These are phyloP conservation scores for Ophiostoma ulmi DNA, from an alignment of 2,329 filamentous ascomycete species.

Conservation along the genomic window DNA sequence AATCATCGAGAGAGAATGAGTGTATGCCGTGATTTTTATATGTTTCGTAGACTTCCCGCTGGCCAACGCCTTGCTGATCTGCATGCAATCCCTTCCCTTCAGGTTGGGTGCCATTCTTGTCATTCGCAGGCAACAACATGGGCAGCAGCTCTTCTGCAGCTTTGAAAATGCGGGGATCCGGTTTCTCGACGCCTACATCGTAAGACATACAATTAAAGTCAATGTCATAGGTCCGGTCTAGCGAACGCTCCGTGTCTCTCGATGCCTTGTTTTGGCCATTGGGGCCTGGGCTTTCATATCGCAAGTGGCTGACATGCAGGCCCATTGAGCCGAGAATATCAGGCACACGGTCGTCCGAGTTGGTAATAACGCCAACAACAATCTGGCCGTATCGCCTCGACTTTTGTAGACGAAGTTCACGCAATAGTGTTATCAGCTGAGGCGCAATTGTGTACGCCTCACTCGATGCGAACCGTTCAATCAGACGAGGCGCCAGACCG, in stretches of 20 bases:
- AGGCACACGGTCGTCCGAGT: constrained; percentile 58
- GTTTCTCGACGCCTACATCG: constrained; percentile 57
- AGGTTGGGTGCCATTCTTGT: not conserved
- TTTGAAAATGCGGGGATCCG: constrained; percentile 50
- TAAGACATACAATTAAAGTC: constrained; percentile 60
- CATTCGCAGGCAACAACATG: not conserved
- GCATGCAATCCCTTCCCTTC: not conserved
- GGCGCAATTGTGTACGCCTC: constrained; percentile 49
- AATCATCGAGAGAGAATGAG: not conserved
- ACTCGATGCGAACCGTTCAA: constrained; percentile 49
- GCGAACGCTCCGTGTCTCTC: not conserved
- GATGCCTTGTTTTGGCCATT: not conserved
- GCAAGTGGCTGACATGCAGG: constrained; percentile 41
- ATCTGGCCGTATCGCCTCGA: constrained; percentile 26
- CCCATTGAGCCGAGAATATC: constrained; percentile 50
- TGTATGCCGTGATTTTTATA: not conserved
- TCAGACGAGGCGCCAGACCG: constrained; percentile 44
- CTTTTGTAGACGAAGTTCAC: constrained; percentile 29
- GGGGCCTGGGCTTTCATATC: constrained; percentile 26
- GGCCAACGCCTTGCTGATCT: not conserved
- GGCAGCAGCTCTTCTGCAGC: constrained; percentile 44
- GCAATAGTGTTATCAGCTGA: constrained; percentile 43
- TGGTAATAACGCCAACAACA: constrained; percentile 55
- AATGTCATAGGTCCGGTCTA: constrained; percentile 34
- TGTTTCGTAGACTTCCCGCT: not conserved